Base-by-base conservation (phyloP, 495 filamentous ascomycete genomes). In the Aspergillus nanangensis region DNA sequence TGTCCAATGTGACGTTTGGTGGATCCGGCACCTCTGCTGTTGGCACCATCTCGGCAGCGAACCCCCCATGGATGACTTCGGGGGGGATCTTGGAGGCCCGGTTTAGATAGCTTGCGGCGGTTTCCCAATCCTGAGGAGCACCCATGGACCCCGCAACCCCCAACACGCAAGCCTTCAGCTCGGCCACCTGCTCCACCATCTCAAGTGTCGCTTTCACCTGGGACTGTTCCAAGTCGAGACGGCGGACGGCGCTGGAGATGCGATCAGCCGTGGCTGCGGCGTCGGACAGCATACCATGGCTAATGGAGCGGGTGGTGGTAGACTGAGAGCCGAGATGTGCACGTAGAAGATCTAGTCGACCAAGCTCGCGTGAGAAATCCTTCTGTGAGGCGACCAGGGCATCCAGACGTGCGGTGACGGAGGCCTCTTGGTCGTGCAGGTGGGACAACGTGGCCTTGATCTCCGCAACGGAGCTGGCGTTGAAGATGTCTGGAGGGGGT, bases 91-190 rank as follows among this genome's bases (percentile, higher is more conserved):
- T 80, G 33, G 80, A 77, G 4, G 94, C 89, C 9, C 93, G 83
- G 40, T 83, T 79, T 33, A 97, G 75, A 62, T 96, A 97, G 25
- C 78, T 85, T 31, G 93, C 93, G 3, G 93, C 93, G 1, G 85
- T 92, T 69, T 98, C 93, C 94, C 94, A 98, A 66, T 97, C 94
- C 65, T 98, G 93, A 31, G 94, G 86, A 2, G 90, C 93, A 10
- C 93, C 94, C 93, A 98, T 97, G 32, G 87, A 91, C 14, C 89
- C 91, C 11, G 88, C 81, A 20, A 97, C 90, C n/a, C 93, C 94
- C 15, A 96, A 79, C 32, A 97, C 88, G 58, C 93, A 98, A 5
- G 91, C 82, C 64, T 96, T 96, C 38, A 98, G 84, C 69, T 98
- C 93, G 7, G 88, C 83, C 4, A 98, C 94, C 62, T 95, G 91